phyloP scores from a whole-genome alignment of 495 filamentous ascomycete genomes.

The Penicillium canariense region DNA sequence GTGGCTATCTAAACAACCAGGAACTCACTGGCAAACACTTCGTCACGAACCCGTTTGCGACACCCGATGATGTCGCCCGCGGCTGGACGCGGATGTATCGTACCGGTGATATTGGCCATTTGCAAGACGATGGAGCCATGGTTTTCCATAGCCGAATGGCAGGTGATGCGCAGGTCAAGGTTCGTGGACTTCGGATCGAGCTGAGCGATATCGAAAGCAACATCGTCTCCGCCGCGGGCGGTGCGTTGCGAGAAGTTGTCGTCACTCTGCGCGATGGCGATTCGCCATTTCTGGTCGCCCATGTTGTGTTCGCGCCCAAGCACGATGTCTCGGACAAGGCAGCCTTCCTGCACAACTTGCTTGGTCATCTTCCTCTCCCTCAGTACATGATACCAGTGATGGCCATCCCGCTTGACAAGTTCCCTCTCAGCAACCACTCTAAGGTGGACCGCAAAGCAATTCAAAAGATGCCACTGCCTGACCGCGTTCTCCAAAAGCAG shows the following conservation, averaged over 20 bases:
- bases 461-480: slow-evolving; percentile 21
- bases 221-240: slow-evolving; percentile 28
- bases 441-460: slow-evolving; percentile 42
- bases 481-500: slow-evolving; percentile 2
- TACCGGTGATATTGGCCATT: slow-evolving; percentile 40
- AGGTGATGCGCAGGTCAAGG: slow-evolving; percentile 49
- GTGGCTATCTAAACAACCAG: slow-evolving; percentile 38
- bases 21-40: slow-evolving; percentile 35
- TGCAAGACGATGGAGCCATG: slow-evolving; percentile 36
- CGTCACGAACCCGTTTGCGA: slow-evolving; percentile 28
- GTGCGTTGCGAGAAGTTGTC: slow-evolving; percentile 28
- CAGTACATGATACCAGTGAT: slow-evolving; percentile 41
- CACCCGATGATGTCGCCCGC: slow-evolving; percentile 5
- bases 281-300: slow-evolving; percentile 32
- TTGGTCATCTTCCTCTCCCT: slow-evolving; percentile 36
- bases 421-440: slow-evolving; percentile 35
- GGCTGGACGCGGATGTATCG: slow-evolving; percentile 40
- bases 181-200: slow-evolving; percentile 51
- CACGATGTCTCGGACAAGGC: slow-evolving; percentile 10
- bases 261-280: slow-evolving; percentile 26
- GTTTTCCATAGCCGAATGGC: slow-evolving; percentile 38
- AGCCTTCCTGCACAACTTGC: slow-evolving; percentile 21
- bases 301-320: slow-evolving; percentile 25
- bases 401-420: slow-evolving; percentile 27
- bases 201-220: slow-evolving; percentile 45